Base-by-base conservation (phyloP, 208 protist genomes). In the Leptomonas pyrrhocoris region DNA sequence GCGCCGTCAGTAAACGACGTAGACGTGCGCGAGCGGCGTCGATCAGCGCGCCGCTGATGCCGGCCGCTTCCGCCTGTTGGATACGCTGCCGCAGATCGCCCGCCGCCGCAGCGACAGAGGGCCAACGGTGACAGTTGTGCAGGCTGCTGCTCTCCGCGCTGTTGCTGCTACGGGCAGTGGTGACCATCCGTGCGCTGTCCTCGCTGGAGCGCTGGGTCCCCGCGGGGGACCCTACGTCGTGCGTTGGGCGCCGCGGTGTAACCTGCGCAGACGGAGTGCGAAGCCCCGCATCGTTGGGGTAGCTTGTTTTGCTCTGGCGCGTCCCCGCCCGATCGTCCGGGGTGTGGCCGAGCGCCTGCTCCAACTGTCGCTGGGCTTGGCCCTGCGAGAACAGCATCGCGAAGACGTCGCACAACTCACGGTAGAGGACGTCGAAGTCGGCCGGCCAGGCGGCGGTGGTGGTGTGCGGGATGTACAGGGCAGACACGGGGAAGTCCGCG, bases 1-100 rank as follows among this genome's bases (percentile, higher is more conserved):
- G 75, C 1, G 93, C 45, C 43, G 66, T 81, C 19, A 83, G 60
- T 15, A 78, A 42, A 1, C 73, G 81, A 18, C 58, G 64, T 21
- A 92, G 76, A 9, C 58, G 70, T 16, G 80, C 74, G 16, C 81
- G 74, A 1, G 79, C 79, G 34, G 85, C 68, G 30, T 90, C 80
- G 1, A 90, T 38, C 9, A 89, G 57, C 16, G 74, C 13, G 13
- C 77, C 81, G 15, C 42, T 66, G 11, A 93, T 48, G 30, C 84
- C 88, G 36, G 84, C 67, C 49, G 79, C 73, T 42, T 84, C 75
- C 4, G 89, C 84, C 31, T 73, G 77, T 50, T 78, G 74, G 23
- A 90, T 55, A 28, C 60, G 58, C 25, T 40, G 59, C 13, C 67
- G 74, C 28, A 88, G 67, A 48, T 85, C 73, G 23, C 75, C 73